Percentiles rank a stretch among this genome's conserved stretches.
phyloP scores from a whole-genome alignment of 129 eudicot species.

The Arctium lappa region DNA sequence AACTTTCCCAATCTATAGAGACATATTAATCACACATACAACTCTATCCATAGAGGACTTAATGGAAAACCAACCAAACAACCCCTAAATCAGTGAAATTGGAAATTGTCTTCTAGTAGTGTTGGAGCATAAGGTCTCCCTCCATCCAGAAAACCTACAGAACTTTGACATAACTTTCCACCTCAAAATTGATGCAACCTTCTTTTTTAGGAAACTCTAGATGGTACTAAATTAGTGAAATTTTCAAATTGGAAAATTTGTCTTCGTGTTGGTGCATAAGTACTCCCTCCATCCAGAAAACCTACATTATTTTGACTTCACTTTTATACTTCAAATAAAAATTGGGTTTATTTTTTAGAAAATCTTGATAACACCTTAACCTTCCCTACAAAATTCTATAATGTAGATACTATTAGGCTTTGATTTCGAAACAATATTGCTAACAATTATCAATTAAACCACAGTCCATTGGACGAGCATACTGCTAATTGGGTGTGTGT shows the following conservation, averaged over 20 bases:
- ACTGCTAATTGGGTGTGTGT: not conserved
- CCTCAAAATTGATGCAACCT: conserved; percentile 4
- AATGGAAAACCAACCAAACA: too few relatives aligned
- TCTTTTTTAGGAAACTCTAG: not conserved
- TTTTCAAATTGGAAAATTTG: not conserved
- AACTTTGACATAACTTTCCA: not conserved
- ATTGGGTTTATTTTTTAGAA: not conserved
- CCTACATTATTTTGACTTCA: not conserved
- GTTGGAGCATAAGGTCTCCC: not conserved
- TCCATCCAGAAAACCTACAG: not conserved
- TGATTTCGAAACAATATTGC: not conserved
- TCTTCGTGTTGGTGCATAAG: not conserved
- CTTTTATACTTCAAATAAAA: not conserved
- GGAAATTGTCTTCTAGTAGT: not conserved
- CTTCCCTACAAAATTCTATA: not conserved
- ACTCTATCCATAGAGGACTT: too few relatives aligned
- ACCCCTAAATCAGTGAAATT: not conserved
- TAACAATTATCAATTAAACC: not conserved
- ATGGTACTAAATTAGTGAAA: not conserved
- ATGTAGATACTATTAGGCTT: not conserved
- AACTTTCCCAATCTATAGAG: too few relatives aligned
- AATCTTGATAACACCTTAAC: not conserved
- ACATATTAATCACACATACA: too few relatives aligned
- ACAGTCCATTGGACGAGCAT: not conserved
- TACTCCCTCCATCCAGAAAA: not conserved